A percentile compares a stretch with the other conserved stretches of the same genome.
These are phyloP conservation scores for Aspergillus tanneri DNA, from an alignment of 2,329 filamentous ascomycete species.

Conservation along the genomic window DNA sequence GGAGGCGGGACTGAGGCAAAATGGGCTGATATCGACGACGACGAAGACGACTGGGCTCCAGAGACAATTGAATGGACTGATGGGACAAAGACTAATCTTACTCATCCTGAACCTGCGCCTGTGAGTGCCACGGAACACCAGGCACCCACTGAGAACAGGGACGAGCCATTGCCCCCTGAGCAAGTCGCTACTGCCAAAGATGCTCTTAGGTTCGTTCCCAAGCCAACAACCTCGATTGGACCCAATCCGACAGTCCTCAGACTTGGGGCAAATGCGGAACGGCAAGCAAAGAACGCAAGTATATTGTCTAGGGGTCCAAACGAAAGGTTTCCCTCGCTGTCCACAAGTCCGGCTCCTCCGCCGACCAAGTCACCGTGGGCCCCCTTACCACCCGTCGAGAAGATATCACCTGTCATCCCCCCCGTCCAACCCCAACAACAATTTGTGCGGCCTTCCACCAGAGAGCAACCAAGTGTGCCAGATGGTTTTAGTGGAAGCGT, in stretches of 20 bases:
- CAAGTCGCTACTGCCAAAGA: slow-evolving; percentile 27
- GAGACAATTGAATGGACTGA: slow-evolving; percentile 69
- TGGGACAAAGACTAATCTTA: slow-evolving; percentile 63
- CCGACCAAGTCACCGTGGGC: slow-evolving; percentile 93
- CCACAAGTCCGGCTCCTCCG: slow-evolving; percentile 52
- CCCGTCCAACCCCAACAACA: slow-evolving; percentile 44
- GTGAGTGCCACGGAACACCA: slow-evolving; percentile 20
- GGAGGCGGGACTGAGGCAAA: slow-evolving; percentile 62
- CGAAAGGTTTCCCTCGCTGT: slow-evolving; percentile 53
- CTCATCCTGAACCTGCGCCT: slow-evolving; percentile 41
- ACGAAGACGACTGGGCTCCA: slow-evolving; percentile 67
- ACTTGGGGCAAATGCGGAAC: slow-evolving; percentile 48
- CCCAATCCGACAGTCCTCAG: slow-evolving; percentile 52
- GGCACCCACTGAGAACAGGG: slow-evolving; percentile 22
- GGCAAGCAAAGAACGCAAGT: slow-evolving; percentile 45
- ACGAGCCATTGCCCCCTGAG: slow-evolving; percentile 22
- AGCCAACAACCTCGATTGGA: slow-evolving; percentile 47
- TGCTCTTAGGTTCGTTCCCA: slow-evolving; percentile 29
- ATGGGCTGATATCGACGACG: slow-evolving; percentile 69
- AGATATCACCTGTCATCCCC: slow-evolving; percentile 66
- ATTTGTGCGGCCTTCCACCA: slow-evolving; percentile 51
- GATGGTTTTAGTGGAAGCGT: slow-evolving; percentile 55
- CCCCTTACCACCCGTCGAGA: slow-evolving; percentile 78
- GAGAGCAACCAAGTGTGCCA: slow-evolving; percentile 55
- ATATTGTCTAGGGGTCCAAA: slow-evolving; percentile 51